Evolutionary conservation across 2,329 filamentous ascomycete species (phyloP), one percentile per base, ranked within the genome.

Genomic region (Pseudocercospora vitis): DNA sequence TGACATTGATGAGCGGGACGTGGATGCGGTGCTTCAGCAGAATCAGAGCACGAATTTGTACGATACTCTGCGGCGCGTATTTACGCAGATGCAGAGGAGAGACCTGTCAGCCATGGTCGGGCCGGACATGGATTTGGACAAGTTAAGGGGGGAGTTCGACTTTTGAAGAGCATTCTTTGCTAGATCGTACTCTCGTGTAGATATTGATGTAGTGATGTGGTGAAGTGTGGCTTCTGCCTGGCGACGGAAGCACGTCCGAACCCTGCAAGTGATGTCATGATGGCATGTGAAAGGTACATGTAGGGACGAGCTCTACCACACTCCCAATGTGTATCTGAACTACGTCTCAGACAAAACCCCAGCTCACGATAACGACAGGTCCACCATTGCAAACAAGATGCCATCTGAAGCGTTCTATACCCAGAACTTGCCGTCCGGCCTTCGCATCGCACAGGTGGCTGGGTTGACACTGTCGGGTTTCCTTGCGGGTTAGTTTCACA

Each of bases 21-120:
- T 96, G 16, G 89, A 96, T 68, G 81, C 87, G 56, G 91, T 96
- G 85, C 87, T 95, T 50, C 87, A 87, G 48, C 92, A 97, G 77
- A 99, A 99, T 74, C 86, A 95, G 70, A 96, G 90, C 77, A 96
- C 91, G 46, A 99, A 96, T 66, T 76, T 99, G 55, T 96, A 96
- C 72, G 95, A 99, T 71, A 99, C 95, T 9, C 76, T 99, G 58
- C 78, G 92, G 58, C 80, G 95, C 56, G 94, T 97, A n/a, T 97
- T 99, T 73, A 91, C 86, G 7, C 90, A 95, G 75, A 97, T 99
- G 94, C 88, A 88, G 2, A 78, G 94, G 53, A 78, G 90, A 52
- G 94, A 99, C 73, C 71, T 99, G 68, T 87, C 88, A 2, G 91
- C 97, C 70, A 82, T 85, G 76, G 94, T 96, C 4, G 86, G 91